Evolutionary conservation across 768 basidiomycete genomes (phyloP).

Genomic region (Suillus americanus): DNA sequence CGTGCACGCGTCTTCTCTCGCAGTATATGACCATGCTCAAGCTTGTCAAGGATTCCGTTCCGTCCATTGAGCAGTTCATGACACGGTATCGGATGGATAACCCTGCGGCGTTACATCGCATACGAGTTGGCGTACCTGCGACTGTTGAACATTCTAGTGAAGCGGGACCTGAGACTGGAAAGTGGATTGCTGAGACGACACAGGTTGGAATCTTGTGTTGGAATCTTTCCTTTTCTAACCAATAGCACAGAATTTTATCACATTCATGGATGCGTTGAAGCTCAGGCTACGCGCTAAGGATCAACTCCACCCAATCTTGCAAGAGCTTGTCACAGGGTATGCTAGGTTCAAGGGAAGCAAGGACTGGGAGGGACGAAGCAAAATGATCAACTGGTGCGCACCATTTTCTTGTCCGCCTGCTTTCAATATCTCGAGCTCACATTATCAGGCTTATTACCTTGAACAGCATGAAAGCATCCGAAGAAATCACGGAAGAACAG

Average conservation of each 20-base stretch:
- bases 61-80: constrained; percentile 90
- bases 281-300: constrained; percentile 94
- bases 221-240: not conserved
- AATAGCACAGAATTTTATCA: constrained; percentile 83
- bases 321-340: constrained; percentile 94
- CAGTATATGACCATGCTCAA: constrained; percentile 98
- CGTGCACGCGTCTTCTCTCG: constrained; percentile 89
- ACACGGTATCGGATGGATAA: constrained; percentile 86
- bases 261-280: constrained; percentile 97
- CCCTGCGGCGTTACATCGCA: constrained; percentile 86
- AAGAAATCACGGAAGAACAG: constrained; percentile 95
- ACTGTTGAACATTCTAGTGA: constrained; percentile 96
- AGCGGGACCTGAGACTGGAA: constrained; percentile 88
- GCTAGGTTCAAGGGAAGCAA: constrained; percentile 92
- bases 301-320: constrained; percentile 90
- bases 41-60: constrained; percentile 87
- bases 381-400: constrained; percentile 87
- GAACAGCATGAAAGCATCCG: constrained; percentile 95
- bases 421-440: not conserved
- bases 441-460: constrained; percentile 83
- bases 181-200: constrained; percentile 98
- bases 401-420: not conserved
- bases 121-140: constrained; percentile 92
- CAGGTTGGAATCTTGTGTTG: constrained; percentile 52
- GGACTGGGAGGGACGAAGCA: constrained; percentile 94